Evolutionary conservation across 371 early-diverging fungal species (phyloP), one percentile per base, ranked within the genome.

Genomic region (Mucor racemosus): DNA sequence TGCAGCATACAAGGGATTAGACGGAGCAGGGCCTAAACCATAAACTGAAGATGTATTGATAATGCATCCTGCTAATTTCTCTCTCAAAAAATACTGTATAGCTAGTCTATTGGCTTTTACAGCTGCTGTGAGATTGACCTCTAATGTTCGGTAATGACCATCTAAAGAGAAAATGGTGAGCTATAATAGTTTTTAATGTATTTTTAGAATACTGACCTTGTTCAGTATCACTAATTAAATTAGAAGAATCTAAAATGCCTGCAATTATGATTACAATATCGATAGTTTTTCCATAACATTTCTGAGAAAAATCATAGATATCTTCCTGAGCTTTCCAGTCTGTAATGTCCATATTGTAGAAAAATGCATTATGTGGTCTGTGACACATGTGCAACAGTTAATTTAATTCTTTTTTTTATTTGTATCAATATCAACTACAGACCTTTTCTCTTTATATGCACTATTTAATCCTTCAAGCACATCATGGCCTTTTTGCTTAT

Each of bases 31-130:
- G 65, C 86, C 86, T 33, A 92, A 81, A 2, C 92, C 95, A 60
- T 90, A 91, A 62, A 92, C 81, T 5, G 93, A 93, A 0, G 94
- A 90, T 0, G 90, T 89, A 69, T 92, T 94, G 60, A 95, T 80
- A 13, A 95, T 86, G 10, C 90, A 89, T 10, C 93, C 93, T 2
- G 81, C 79, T 14, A 72, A 76, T 5, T 77, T 72, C 41, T 73
- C 71, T 61, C 76, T 71, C n/a, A 73, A 53, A 70, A 92, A 85
- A 60, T 89, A 81, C 46, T 81, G 76, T 35, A 94, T 78, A 0
- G 91, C 94, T 19, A 92, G 64, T 8, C 91, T 84, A n/a, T 90
- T 90, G 13, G 89, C 89, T 41, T 87, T 76, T 61, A 87, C 79
- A 39, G 89, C 86, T 40, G 89, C 86, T 1, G 81, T 84, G 34